These are phyloP conservation scores for Tolypocladium cylindrosporum DNA, from an alignment of 2,329 filamentous ascomycete species.

Conservation along the genomic window DNA sequence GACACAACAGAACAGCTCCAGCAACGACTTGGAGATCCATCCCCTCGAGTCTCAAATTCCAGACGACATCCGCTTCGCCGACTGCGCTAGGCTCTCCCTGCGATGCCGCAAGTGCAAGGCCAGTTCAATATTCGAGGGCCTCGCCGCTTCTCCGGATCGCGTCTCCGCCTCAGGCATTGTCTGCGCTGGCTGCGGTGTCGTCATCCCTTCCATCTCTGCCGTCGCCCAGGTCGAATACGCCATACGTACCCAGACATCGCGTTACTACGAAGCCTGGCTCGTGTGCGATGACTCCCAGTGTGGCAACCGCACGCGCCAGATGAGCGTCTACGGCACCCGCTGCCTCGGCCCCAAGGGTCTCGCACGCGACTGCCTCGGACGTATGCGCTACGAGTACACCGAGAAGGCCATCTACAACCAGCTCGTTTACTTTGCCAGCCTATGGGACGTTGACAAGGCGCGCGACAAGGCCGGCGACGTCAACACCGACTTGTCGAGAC, in stretches of 20 bases:
- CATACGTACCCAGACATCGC: slow-evolving; percentile 65
- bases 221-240: slow-evolving; percentile 82
- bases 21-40: slow-evolving; percentile 63
- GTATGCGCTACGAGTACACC: slow-evolving; percentile 78
- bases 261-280: slow-evolving; percentile 90
- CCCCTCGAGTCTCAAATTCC: slow-evolving; percentile 92
- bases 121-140: slow-evolving; percentile 64
- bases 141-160: slow-evolving; percentile 46
- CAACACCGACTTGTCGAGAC: slow-evolving; percentile 35
- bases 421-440: slow-evolving; percentile 70
- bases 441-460: slow-evolving; percentile 88
- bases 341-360: slow-evolving; percentile 83
- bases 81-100: slow-evolving; percentile 66
- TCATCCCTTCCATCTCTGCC: slow-evolving; percentile 61
- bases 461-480: slow-evolving; percentile 39
- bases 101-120: slow-evolving; percentile 75
- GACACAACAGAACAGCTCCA: slow-evolving; percentile 36
- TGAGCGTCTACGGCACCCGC: slow-evolving; percentile 83
- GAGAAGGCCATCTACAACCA: slow-evolving; percentile 95
- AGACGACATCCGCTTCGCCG: slow-evolving; percentile 79
- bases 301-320: slow-evolving; percentile 77
- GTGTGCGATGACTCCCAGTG: slow-evolving; percentile 85
- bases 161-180: slow-evolving; percentile 66
- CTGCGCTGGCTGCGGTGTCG: slow-evolving; percentile 59
- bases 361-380: slow-evolving; percentile 72